phyloP scores from a whole-genome alignment of 2,329 filamentous ascomycete genomes.

The Rutstroemia sp. region DNA sequence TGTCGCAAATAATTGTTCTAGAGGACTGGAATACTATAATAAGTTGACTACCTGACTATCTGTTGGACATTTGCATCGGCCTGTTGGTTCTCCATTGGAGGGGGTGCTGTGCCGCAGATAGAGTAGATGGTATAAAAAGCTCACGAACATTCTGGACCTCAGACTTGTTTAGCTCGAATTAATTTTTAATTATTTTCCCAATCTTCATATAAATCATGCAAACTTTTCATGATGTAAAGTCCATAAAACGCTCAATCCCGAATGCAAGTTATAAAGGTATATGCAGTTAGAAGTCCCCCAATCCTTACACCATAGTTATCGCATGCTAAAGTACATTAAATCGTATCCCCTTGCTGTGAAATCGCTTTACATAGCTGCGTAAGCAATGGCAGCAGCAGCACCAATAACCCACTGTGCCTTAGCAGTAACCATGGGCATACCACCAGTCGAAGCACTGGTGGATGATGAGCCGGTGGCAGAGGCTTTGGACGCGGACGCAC shows the following conservation, averaged over 20 bases:
- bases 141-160: too few relatives aligned
- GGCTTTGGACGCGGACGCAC: background rate
- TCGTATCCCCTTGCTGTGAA: background rate
- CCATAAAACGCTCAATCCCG: background rate
- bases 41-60: too few relatives aligned
- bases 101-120: too few relatives aligned
- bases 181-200: too few relatives aligned
- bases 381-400: conserved; percentile 23
- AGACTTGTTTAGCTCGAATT: too few relatives aligned
- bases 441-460: conserved; percentile 9
- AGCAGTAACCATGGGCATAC: conserved; percentile 22
- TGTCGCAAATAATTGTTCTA: too few relatives aligned
- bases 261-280: background rate
- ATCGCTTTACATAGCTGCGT: conserved; percentile 16
- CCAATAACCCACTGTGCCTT: conserved; percentile 21
- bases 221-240: background rate
- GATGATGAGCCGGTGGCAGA: conserved; percentile 6
- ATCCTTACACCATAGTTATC: background rate
- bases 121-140: too few relatives aligned
- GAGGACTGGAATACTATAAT: too few relatives aligned
- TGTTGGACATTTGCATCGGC: too few relatives aligned
- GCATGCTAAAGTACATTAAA: background rate
- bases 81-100: too few relatives aligned
- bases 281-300: background rate
- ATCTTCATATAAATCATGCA: background rate